Conservation (phyloP, 2,329 filamentous ascomycete species). For the Botryotinia convoluta region DNA sequence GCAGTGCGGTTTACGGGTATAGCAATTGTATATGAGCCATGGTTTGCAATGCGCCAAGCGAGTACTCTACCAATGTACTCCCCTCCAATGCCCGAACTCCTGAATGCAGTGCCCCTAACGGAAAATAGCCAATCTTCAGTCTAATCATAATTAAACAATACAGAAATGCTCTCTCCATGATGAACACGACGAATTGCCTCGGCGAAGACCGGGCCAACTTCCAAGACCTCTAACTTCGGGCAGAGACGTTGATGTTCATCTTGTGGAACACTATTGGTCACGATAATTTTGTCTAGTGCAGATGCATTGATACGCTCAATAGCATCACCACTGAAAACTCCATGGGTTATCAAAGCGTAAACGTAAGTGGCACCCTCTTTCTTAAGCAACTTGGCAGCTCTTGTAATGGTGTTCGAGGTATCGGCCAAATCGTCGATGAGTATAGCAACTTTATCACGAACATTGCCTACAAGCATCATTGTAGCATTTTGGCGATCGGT, state of each 20-base stretch:
- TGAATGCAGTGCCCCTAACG: not conserved
- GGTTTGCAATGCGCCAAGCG: slow-evolving; percentile 15
- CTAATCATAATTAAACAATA: slow-evolving; percentile 21
- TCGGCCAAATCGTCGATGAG: slow-evolving; percentile 93
- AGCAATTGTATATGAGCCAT: slow-evolving; percentile 18
- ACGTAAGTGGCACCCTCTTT: slow-evolving; percentile 90
- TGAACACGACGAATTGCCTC: slow-evolving; percentile 95
- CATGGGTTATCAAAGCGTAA: slow-evolving; percentile 90
- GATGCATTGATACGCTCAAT: slow-evolving; percentile 93
- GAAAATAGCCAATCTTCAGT: slow-evolving; percentile 17
- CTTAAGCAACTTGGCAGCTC: slow-evolving; percentile 94
- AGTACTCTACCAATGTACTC: slow-evolving; percentile 17
- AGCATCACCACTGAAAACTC: slow-evolving; percentile 91
- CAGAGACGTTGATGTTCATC: slow-evolving; percentile 73
- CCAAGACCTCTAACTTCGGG: slow-evolving; percentile 86
- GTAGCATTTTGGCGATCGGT: slow-evolving; percentile 86
- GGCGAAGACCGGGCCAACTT: slow-evolving; percentile 87
- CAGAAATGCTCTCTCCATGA: slow-evolving; percentile 85
- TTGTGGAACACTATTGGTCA: slow-evolving; percentile 94
- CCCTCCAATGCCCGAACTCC: slow-evolving; percentile 13
- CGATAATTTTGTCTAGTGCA: slow-evolving; percentile 86
- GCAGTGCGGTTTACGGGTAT: slow-evolving; percentile 18
- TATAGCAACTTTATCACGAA: slow-evolving; percentile 77
- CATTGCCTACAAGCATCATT: slow-evolving; percentile 93
- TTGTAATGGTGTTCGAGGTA: slow-evolving; percentile 94